These are phyloP conservation scores for Colletotrichum godetiae DNA, from an alignment of 2,329 filamentous ascomycete genomes.

Conservation along the genomic window DNA sequence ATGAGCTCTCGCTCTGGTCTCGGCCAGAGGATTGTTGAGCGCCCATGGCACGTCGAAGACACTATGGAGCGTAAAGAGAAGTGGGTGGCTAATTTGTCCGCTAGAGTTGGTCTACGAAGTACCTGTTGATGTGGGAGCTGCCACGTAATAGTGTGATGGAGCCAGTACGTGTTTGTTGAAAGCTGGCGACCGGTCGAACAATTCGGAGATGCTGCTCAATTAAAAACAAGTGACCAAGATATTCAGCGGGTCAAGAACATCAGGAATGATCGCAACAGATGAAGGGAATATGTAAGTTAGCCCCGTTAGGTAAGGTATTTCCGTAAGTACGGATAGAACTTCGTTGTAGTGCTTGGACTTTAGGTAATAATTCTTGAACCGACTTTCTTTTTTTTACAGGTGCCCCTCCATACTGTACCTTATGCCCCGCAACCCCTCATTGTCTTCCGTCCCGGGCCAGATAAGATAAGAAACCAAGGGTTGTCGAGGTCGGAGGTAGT, in stretches of 20 bases:
- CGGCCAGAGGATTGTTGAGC: conserved; percentile 64
- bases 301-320: no score
- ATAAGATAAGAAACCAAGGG: background rate
- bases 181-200: background rate
- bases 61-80: background rate
- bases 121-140: background rate
- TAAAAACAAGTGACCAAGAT: background rate
- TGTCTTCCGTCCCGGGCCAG: background rate
- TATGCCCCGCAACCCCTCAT: background rate
- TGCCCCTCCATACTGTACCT: background rate
- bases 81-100: background rate
- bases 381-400: background rate
- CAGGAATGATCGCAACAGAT: no score
- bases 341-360: no score
- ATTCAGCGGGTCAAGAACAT: no score
- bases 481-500: background rate
- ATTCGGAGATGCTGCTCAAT: background rate
- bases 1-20: conserved; percentile 38
- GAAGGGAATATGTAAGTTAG: no score
- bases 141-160: background rate
- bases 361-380: background rate
- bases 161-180: background rate
- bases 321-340: no score
- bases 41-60: conserved; percentile 56
- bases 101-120: background rate